Evolutionary conservation across 2,329 filamentous ascomycete genomes (phyloP), one percentile per base, ranked within the genome.

Genomic region (Berkeleyomyces rouxiae): DNA sequence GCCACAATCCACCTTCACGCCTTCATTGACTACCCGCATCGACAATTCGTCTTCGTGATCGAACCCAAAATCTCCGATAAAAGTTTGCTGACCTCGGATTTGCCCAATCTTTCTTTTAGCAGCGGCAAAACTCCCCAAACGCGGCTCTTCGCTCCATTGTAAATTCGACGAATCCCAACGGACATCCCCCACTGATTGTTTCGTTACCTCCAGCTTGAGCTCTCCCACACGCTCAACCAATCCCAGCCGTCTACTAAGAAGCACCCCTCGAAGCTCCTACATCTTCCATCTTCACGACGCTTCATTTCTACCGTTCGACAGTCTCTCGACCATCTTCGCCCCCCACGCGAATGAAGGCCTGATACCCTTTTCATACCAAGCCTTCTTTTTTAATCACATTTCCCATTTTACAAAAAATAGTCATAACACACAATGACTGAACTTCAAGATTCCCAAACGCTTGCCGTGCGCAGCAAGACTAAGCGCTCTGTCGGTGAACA

Each of bases 401-500:
- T 39, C 49, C 40, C 61, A 49, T 4, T 49, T 55, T 51, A 4
- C 42, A 44, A 44, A 46, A 55, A 55, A 55, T 37, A 62, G 57
- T 60, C 43, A 60, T 58, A 37, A 67, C 67, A 65, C 70, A 73
- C 67, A 68, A 82, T 83, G 80, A 73, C 78, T 67, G 76, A 79
- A 70, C 72, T 73, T 67, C 74, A 71, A 68, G 69, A 72, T 68
- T 73, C 74, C 70, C 69, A 70, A 67, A 77, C 74, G 67, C 76
- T 77, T 71, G 74, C 76, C 69, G 76, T 81, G 61, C 78, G 81
- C 61, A 58, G 53, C 49, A 61, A 62, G n/a, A 9, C 51, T 16
- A 90, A 87, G 77, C 84, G 89, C 78, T 85, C 88, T 68, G 75
- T 99, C 66, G 84, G 90, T 66, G 81, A 90, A 75, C 93, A 99